phyloP scores from a whole-genome alignment of 257 asterid species.

The Handroanthus guayacan region DNA sequence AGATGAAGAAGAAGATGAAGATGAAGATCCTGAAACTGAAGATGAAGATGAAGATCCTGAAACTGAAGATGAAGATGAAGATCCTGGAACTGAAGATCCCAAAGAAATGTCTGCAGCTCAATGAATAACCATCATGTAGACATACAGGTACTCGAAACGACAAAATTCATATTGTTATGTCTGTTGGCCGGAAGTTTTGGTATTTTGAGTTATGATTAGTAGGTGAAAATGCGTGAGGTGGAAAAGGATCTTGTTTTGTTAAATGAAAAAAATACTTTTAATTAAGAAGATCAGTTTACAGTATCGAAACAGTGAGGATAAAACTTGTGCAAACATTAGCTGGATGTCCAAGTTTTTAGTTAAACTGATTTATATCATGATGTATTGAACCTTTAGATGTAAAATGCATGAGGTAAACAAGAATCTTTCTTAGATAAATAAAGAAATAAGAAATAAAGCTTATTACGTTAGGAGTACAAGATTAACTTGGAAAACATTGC shows the following conservation, averaged over 20 bases:
- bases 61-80: conserved; percentile 42
- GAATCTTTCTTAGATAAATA: too few relatives aligned
- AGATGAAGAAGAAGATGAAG: conserved; percentile 1
- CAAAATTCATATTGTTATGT: background rate
- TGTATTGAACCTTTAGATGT: too few relatives aligned
- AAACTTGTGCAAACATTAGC: background rate
- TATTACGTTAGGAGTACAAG: too few relatives aligned
- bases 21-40: too few relatives aligned
- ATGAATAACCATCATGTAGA: conserved; percentile 13
- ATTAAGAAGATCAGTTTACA: background rate
- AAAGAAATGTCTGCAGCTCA: conserved; percentile 35
- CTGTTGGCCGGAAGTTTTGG: background rate
- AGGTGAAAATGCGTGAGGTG: background rate
- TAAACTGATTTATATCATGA: too few relatives aligned
- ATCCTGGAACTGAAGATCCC: conserved; percentile 54
- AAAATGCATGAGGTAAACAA: too few relatives aligned
- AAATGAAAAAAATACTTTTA: background rate
- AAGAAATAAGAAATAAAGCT: too few relatives aligned
- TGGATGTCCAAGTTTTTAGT: too few relatives aligned
- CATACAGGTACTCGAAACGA: background rate
- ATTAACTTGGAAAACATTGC: too few relatives aligned
- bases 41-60: conserved; percentile 42
- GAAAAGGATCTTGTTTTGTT: background rate
- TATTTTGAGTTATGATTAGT: background rate
- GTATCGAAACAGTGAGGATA: background rate